Evolutionary conservation across 2,329 filamentous ascomycete genomes (phyloP).

Genomic region (Cladosporium sp.): DNA sequence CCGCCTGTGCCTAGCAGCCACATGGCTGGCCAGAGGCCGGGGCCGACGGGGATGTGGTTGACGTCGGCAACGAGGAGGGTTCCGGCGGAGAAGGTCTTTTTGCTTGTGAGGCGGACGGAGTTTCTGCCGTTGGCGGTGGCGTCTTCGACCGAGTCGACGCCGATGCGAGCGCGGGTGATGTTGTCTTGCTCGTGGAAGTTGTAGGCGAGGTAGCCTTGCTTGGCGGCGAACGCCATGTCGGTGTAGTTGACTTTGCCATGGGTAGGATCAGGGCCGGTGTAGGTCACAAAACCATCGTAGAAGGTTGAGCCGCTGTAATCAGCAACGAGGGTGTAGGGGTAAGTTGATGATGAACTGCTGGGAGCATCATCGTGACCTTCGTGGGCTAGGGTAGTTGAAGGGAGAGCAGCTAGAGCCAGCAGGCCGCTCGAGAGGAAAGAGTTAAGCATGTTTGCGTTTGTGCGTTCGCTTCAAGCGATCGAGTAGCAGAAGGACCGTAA

Average conservation of each 20-base stretch:
- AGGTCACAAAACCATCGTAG: slow-evolving; percentile 50
- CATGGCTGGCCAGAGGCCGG: slow-evolving; percentile 56
- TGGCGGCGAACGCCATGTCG: slow-evolving; percentile 36
- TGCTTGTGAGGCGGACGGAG: slow-evolving; percentile 52
- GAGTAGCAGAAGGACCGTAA: neutral
- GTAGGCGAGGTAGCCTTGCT: slow-evolving; percentile 43
- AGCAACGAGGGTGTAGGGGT: slow-evolving; percentile 34
- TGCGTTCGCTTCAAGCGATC: slow-evolving; percentile 19
- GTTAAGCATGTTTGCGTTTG: slow-evolving; percentile 1
- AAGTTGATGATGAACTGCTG: slow-evolving; percentile 17
- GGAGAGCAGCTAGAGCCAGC: slow-evolving; percentile 20
- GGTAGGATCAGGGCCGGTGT: slow-evolving; percentile 48
- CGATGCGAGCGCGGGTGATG: slow-evolving; percentile 45
- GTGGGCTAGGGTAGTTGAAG: slow-evolving; percentile 22
- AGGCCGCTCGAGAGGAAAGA: slow-evolving; percentile 8
- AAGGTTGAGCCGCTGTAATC: slow-evolving; percentile 41
- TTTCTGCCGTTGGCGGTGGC: slow-evolving; percentile 43
- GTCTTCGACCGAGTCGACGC: slow-evolving; percentile 47
- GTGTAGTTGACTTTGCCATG: slow-evolving; percentile 39
- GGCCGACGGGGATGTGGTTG: slow-evolving; percentile 54
- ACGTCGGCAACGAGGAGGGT: slow-evolving; percentile 55
- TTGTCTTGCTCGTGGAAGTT: slow-evolving; percentile 41
- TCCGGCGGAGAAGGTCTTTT: slow-evolving; percentile 50
- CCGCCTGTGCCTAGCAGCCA: slow-evolving; percentile 41
- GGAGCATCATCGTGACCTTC: slow-evolving; percentile 17